phyloP scores from a whole-genome alignment of 139 green algal species.

The Ettlia oleoabundans region DNA sequence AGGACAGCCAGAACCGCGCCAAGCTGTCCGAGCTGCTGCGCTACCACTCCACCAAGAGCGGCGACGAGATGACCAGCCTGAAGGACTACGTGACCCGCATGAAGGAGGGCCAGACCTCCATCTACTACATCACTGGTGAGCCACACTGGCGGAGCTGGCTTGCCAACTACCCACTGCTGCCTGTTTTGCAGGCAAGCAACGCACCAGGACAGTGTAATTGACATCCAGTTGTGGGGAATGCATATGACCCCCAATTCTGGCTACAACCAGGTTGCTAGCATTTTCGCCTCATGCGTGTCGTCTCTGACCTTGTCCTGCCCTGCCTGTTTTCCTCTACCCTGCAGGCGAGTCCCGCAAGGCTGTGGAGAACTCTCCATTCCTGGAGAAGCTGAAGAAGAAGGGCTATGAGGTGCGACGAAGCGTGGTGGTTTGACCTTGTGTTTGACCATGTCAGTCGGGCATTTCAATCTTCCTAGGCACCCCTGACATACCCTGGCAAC shows the following conservation, averaged over 20 bases:
- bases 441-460: no score
- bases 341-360: conserved; percentile 92
- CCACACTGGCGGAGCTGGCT: neutral
- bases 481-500: no score
- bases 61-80: conserved; percentile 96
- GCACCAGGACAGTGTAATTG: no score
- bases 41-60: conserved; percentile 95
- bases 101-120: conserved; percentile 97
- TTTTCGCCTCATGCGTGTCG: no score
- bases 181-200: no score
- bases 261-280: no score
- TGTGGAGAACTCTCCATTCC: conserved; percentile 99
- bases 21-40: conserved; percentile 99
- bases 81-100: conserved; percentile 99
- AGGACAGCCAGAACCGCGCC: conserved; percentile 87
- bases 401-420: conserved; percentile 98
- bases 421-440: no score
- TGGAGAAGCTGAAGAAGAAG: conserved; percentile 97
- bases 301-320: no score
- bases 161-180: no score
- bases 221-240: no score
- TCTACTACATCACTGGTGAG: conserved; percentile 99
- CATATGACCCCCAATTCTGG: no score
- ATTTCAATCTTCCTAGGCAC: no score
- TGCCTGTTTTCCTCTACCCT: neutral